A percentile compares a stretch with the other conserved stretches of the same genome.
These are phyloP conservation scores for Yamadazyma paraphyllophila DNA, from an alignment of 805 yeast genomes.

Conservation along the genomic window DNA sequence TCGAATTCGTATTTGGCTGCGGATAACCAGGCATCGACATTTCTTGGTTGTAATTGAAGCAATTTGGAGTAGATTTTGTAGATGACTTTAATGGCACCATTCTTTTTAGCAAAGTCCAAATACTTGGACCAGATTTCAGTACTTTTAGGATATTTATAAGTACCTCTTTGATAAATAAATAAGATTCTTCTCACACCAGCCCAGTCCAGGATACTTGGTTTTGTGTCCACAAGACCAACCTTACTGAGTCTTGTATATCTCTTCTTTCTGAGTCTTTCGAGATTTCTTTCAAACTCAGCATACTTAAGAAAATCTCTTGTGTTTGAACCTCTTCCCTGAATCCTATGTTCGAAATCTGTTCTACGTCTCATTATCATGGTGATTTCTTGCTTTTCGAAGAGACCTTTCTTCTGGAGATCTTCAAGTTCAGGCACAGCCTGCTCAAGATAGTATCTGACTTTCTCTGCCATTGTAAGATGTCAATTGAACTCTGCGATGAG, in stretches of 20 bases:
- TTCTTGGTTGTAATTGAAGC: slow-evolving; percentile 85
- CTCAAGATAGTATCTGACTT: slow-evolving; percentile 53
- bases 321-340: slow-evolving; percentile 78
- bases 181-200: slow-evolving; percentile 78
- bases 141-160: slow-evolving; percentile 75
- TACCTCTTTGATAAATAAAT: slow-evolving; percentile 81
- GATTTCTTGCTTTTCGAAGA: slow-evolving; percentile 81
- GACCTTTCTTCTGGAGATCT: slow-evolving; percentile 75
- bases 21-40: slow-evolving; percentile 86
- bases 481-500: slow-evolving; percentile 16
- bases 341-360: slow-evolving; percentile 92
- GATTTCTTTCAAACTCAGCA: slow-evolving; percentile 72
- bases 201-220: slow-evolving; percentile 77
- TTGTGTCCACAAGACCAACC: slow-evolving; percentile 54
- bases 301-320: slow-evolving; percentile 76
- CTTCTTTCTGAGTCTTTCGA: slow-evolving; percentile 75
- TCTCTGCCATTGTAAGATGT: slow-evolving; percentile 34
- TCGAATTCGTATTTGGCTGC: slow-evolving; percentile 95
- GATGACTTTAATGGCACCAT: slow-evolving; percentile 67
- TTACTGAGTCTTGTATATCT: slow-evolving; percentile 61
- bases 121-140: slow-evolving; percentile 76
- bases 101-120: slow-evolving; percentile 62
- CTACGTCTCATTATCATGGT: slow-evolving; percentile 85
- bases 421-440: slow-evolving; percentile 88
- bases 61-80: slow-evolving; percentile 76